Evolutionary conservation across 2,329 filamentous ascomycete genomes (phyloP).

Genomic region (Mycosphaerelloides madeirae): DNA sequence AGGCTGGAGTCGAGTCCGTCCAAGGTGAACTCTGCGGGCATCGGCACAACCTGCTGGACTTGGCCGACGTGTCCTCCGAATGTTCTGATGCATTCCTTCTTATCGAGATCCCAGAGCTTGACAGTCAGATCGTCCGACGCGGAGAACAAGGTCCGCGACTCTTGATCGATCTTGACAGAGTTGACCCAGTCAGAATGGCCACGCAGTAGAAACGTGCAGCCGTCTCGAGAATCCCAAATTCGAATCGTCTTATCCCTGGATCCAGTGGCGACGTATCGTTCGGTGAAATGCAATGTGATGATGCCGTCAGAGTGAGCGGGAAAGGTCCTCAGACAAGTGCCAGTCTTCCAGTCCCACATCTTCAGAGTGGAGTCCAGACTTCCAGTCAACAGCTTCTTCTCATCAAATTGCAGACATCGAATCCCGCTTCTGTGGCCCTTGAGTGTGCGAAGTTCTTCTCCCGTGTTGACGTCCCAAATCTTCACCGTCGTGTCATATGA

Average conservation of each 20-base stretch:
- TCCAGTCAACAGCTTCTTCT: slow-evolving; percentile 83
- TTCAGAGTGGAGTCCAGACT: slow-evolving; percentile 82
- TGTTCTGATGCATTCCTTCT: slow-evolving; percentile 66
- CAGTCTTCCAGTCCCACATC: slow-evolving; percentile 96
- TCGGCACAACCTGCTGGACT: slow-evolving; percentile 81
- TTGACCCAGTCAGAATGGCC: slow-evolving; percentile 96
- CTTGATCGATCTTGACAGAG: slow-evolving; percentile 78
- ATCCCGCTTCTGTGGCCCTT: slow-evolving; percentile 78
- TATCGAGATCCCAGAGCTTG: slow-evolving; percentile 89
- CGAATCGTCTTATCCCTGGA: slow-evolving; percentile 87
- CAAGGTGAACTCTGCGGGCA: slow-evolving; percentile 84
- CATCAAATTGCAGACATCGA: slow-evolving; percentile 86
- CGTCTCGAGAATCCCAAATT: slow-evolving; percentile 67
- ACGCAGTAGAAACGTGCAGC: slow-evolving; percentile 69
- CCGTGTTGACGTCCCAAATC: slow-evolving; percentile 90
- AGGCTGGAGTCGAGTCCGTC: slow-evolving; percentile 60
- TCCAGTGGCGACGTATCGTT: slow-evolving; percentile 77
- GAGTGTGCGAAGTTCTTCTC: slow-evolving; percentile 79
- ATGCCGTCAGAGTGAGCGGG: slow-evolving; percentile 76
- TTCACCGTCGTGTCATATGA: slow-evolving; percentile 95
- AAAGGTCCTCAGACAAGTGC: slow-evolving; percentile 77
- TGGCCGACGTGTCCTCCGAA: slow-evolving; percentile 92
- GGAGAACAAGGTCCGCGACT: slow-evolving; percentile 72
- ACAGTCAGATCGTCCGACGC: slow-evolving; percentile 90
- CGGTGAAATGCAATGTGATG: slow-evolving; percentile 81